phyloP scores from a whole-genome alignment of 352 stramenopile species.

The Pythium brassicae region DNA sequence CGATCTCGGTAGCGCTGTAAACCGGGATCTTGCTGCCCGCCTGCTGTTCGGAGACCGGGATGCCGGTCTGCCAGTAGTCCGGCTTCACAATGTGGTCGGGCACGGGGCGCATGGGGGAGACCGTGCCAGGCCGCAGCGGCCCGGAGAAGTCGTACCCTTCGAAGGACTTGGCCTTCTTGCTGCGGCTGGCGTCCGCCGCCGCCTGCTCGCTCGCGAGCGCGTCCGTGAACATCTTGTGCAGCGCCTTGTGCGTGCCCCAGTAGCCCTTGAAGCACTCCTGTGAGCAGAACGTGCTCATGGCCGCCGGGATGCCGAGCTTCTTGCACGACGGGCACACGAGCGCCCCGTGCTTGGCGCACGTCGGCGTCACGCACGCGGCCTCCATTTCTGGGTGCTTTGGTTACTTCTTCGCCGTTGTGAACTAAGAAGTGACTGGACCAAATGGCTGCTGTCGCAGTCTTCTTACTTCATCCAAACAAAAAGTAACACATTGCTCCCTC shows the following conservation, averaged over 20 bases:
- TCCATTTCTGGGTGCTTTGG: constrained; percentile 2
- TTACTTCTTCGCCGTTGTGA: not conserved
- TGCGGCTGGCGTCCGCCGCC: constrained; percentile 15
- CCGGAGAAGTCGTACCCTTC: constrained; percentile 84
- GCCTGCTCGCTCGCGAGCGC: constrained; percentile 49
- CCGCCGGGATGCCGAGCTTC: constrained; percentile 82
- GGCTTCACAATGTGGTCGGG: constrained; percentile 76
- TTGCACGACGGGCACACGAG: constrained; percentile 91
- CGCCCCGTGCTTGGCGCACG: constrained; percentile 72
- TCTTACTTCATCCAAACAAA: too few relatives aligned
- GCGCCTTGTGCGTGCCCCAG: constrained; percentile 94
- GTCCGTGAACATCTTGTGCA: constrained; percentile 94
- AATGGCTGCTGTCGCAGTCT: too few relatives aligned
- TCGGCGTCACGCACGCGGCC: constrained; percentile 60
- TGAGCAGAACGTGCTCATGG: constrained; percentile 89
- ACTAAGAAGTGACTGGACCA: too few relatives aligned
- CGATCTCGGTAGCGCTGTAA: constrained; percentile 93
- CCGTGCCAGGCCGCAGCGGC: constrained; percentile 69
- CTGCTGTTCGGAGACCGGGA: constrained; percentile 65
- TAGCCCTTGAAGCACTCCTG: constrained; percentile 97
- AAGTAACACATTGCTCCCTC: too few relatives aligned
- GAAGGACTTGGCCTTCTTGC: constrained; percentile 29
- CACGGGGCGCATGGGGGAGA: constrained; percentile 75
- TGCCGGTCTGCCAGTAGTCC: constrained; percentile 90
- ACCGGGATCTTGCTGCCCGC: constrained; percentile 85